A percentile compares a stretch with the other conserved stretches of the same genome.
Conservation (phyloP, 1,284 basidiomycete species). For the Trichosporon coremiiforme region DNA sequence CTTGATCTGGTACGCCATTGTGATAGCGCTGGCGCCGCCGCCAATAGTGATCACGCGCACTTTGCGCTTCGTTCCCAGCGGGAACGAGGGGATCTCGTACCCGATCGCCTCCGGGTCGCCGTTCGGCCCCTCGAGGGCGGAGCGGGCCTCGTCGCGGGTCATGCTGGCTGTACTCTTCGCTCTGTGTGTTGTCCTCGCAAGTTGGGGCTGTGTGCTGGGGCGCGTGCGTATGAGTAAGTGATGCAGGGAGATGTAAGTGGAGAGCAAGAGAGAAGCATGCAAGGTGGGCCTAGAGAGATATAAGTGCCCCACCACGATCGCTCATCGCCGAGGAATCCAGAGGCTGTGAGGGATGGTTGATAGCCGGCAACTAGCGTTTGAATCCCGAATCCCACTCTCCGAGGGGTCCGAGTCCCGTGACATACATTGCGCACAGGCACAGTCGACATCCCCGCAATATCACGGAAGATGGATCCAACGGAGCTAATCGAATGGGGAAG, state of each 20-base stretch:
- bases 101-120: slow-evolving; percentile 29
- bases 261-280: background rate
- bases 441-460: background rate
- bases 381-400: background rate
- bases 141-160: background rate
- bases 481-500: background rate
- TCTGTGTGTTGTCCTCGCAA: too few relatives aligned
- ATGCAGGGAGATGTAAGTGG: background rate
- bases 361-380: background rate
- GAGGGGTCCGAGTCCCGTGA: background rate
- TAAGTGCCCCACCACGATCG: background rate
- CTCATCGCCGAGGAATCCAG: background rate
- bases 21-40: slow-evolving; percentile 29
- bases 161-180: background rate
- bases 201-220: too few relatives aligned
- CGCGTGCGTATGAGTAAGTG: too few relatives aligned
- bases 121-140: slow-evolving; percentile 23
- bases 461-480: background rate
- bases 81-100: slow-evolving; percentile 21
- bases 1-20: slow-evolving; percentile 27
- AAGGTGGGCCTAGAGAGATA: background rate
- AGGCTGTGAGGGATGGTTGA: too few relatives aligned
- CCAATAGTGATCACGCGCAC: slow-evolving; percentile 27
- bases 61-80: slow-evolving; percentile 21
- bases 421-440: background rate